Percentiles rank a stretch among this genome's conserved stretches.
These are phyloP conservation scores for Shiraia bambusicola DNA, from an alignment of 2,329 filamentous ascomycete genomes.

Conservation along the genomic window DNA sequence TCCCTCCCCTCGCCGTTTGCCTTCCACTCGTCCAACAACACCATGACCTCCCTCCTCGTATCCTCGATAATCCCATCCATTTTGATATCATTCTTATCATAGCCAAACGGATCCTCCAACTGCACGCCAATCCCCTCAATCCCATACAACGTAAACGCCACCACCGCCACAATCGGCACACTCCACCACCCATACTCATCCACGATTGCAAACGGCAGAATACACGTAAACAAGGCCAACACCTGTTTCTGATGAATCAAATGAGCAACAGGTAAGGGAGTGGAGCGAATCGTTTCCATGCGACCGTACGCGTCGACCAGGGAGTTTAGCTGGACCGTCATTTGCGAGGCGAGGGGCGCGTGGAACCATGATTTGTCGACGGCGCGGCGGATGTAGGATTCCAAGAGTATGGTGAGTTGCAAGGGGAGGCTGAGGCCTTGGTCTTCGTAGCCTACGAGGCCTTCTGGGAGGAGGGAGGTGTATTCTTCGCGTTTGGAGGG, in stretches of 20 bases:
- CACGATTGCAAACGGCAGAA: slow-evolving; percentile 65
- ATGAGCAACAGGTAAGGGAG: slow-evolving; percentile 65
- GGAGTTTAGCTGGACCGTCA: slow-evolving; percentile 60
- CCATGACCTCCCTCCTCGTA: slow-evolving; percentile 58
- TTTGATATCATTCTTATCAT: slow-evolving; percentile 67
- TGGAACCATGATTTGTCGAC: slow-evolving; percentile 61
- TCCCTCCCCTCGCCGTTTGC: slow-evolving; percentile 33
- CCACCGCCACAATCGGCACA: slow-evolving; percentile 59
- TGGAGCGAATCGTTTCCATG: slow-evolving; percentile 67
- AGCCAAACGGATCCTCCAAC: slow-evolving; percentile 67
- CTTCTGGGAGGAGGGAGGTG: slow-evolving; percentile 52
- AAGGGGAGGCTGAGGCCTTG: slow-evolving; percentile 61
- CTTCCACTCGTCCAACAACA: slow-evolving; percentile 61
- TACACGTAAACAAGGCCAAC: slow-evolving; percentile 60
- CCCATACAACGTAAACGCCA: slow-evolving; percentile 65
- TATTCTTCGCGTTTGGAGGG: slow-evolving; percentile 51
- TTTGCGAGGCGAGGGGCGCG: slow-evolving; percentile 58
- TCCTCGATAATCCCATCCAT: slow-evolving; percentile 67
- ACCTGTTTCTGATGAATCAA: slow-evolving; percentile 67
- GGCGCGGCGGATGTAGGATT: slow-evolving; percentile 60
- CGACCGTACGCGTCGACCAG: slow-evolving; percentile 61
- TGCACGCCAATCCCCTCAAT: slow-evolving; percentile 65
- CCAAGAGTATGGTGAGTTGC: slow-evolving; percentile 62
- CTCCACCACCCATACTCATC: slow-evolving; percentile 65
- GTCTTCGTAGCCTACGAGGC: slow-evolving; percentile 56